These are phyloP conservation scores for Venturia aucupariae DNA, from an alignment of 2,329 filamentous ascomycete species.

Conservation along the genomic window DNA sequence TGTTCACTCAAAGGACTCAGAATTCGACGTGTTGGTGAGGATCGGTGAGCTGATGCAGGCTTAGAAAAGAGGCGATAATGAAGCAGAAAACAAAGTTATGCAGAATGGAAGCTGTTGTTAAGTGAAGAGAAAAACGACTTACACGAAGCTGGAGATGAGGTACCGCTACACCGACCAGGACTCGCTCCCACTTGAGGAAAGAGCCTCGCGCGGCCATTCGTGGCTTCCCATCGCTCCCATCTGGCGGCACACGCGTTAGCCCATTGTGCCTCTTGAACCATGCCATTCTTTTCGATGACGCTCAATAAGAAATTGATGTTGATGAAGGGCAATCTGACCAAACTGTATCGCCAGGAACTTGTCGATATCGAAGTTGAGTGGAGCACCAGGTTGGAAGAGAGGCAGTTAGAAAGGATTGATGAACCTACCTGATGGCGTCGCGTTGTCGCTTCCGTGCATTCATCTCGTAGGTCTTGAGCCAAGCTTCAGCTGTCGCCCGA, in stretches of 20 bases:
- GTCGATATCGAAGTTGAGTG: slow-evolving; percentile 19
- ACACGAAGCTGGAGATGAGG: slow-evolving; percentile 1
- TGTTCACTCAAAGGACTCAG: not conserved
- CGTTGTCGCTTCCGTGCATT: slow-evolving; percentile 52
- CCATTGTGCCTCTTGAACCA: too few relatives aligned
- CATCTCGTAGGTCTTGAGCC: slow-evolving; percentile 63
- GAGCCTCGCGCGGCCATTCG: slow-evolving; percentile 23
- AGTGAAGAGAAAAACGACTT: not conserved
- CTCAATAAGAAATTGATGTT: too few relatives aligned
- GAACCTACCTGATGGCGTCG: slow-evolving; percentile 36
- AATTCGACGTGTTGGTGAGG: not conserved
- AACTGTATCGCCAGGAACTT: too few relatives aligned
- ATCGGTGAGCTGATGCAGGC: not conserved
- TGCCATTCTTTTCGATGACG: too few relatives aligned
- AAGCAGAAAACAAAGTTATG: too few relatives aligned
- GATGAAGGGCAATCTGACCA: too few relatives aligned
- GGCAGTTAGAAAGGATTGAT: too few relatives aligned
- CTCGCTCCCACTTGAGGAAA: not conserved
- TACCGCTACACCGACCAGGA: not conserved
- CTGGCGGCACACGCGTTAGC: slow-evolving; percentile 26
- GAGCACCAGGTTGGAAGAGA: too few relatives aligned
- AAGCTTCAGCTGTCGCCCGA: slow-evolving; percentile 61
- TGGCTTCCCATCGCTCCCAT: slow-evolving; percentile 66
- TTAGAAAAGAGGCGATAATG: too few relatives aligned
- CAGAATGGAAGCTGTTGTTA: not conserved